Conservation (phyloP, 2,329 filamentous ascomycete genomes). For the Penicillium sp. region DNA sequence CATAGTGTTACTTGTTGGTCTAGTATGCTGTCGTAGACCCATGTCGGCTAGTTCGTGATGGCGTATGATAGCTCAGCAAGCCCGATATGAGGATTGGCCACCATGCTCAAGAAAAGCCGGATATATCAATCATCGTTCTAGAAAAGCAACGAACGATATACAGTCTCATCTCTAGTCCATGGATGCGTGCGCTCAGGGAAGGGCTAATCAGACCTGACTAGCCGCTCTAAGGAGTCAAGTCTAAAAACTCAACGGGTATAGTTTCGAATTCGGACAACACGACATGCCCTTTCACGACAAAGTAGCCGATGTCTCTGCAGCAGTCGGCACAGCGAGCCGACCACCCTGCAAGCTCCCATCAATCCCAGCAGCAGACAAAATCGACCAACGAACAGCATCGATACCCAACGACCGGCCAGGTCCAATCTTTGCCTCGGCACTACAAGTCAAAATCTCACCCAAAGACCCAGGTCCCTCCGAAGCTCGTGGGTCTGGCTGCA, state of each 20-base stretch:
- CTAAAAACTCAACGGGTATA: background rate
- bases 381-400: slow-evolving; percentile 62
- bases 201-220: background rate
- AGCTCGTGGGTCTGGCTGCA: slow-evolving; percentile 47
- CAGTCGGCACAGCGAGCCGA: slow-evolving; percentile 4
- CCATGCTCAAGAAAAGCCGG: background rate
- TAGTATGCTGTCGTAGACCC: background rate
- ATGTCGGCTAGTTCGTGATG: background rate
- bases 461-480: slow-evolving; percentile 45
- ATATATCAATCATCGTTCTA: background rate
- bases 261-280: background rate
- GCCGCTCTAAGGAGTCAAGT: background rate
- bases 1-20: background rate
- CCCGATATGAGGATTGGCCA: background rate
- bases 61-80: background rate
- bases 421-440: slow-evolving; percentile 51
- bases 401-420: slow-evolving; percentile 57
- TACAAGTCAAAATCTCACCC: slow-evolving; percentile 62
- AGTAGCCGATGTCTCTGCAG: slow-evolving; percentile 2
- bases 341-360: slow-evolving; percentile 42
- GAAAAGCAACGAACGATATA: background rate
- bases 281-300: background rate
- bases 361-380: slow-evolving; percentile 62
- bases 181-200: background rate
- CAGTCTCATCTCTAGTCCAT: background rate